A percentile compares a stretch with the other conserved stretches of the same genome.
phyloP scores from a whole-genome alignment of 1,284 basidiomycete species.

The Tilletia walkeri region DNA sequence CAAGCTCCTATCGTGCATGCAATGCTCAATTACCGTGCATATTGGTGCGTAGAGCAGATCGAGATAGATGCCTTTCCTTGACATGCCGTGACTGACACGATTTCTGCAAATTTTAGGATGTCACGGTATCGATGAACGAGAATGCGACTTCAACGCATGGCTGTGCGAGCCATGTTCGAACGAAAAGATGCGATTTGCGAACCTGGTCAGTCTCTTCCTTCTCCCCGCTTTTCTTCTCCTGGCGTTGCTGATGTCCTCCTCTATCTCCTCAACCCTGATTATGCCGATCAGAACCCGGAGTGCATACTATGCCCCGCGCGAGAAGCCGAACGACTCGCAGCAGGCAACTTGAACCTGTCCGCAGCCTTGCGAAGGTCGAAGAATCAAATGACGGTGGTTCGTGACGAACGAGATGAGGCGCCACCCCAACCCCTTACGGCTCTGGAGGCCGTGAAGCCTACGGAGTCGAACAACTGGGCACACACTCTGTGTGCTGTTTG shows the following conservation, averaged over 20 bases:
- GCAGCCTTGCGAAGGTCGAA: not conserved
- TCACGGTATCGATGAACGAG: conserved; percentile 41
- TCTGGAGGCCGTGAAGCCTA: conserved; percentile 83
- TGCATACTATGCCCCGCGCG: conserved; percentile 5
- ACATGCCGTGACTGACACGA: not conserved
- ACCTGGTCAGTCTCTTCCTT: not conserved
- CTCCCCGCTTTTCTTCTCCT: no score
- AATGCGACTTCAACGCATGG: conserved; percentile 40
- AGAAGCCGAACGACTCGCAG: not conserved
- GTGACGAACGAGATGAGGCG: not conserved
- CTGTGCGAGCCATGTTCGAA: conserved; percentile 50
- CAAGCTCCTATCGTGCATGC: conserved; percentile 43
- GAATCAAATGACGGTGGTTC: not conserved
- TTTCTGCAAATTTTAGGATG: conserved; percentile 36
- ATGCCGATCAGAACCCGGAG: not conserved
- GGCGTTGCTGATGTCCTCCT: not conserved
- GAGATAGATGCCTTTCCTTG: not conserved
- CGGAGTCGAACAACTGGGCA: conserved; percentile 88
- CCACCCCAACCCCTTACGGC: conserved; percentile 50
- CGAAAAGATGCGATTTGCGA: conserved; percentile 32
- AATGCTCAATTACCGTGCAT: conserved; percentile 38
- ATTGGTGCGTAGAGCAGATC: not conserved
- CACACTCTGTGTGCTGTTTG: conserved; percentile 88
- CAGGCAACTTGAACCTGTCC: not conserved
- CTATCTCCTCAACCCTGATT: not conserved